Percentiles rank a stretch among this genome's conserved stretches.
Evolutionary conservation across 139 green algal genomes (phyloP).

Genomic region (Tetradesmus obliquus): DNA sequence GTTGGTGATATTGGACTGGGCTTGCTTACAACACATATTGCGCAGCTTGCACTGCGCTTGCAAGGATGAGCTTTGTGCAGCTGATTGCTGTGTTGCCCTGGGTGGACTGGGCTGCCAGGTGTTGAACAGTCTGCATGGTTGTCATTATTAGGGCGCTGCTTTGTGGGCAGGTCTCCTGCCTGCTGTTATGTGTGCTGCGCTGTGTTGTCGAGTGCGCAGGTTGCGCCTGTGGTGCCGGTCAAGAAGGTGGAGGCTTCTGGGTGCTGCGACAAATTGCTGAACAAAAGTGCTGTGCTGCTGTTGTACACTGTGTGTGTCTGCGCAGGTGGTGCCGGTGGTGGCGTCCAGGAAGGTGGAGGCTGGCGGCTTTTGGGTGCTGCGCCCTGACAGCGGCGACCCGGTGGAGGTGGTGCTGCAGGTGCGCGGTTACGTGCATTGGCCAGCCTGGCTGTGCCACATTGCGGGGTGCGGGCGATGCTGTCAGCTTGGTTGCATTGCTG

Average conservation of each 20-base stretch:
- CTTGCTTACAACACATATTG: slow-evolving; percentile 62
- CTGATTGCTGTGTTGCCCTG: slow-evolving; percentile 53
- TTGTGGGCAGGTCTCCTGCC: too few relatives aligned
- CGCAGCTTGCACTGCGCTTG: slow-evolving; percentile 72
- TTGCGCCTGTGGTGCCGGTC: slow-evolving; percentile 73
- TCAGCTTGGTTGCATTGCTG: neutral
- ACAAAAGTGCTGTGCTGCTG: neutral
- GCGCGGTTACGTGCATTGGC: slow-evolving; percentile 14
- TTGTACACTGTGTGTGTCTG: neutral
- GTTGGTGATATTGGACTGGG: too few relatives aligned
- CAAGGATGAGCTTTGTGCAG: slow-evolving; percentile 78
- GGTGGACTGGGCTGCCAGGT: too few relatives aligned
- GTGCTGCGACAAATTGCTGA: too few relatives aligned
- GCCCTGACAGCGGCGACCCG: slow-evolving; percentile 91
- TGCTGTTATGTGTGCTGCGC: too few relatives aligned
- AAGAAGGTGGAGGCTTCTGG: slow-evolving; percentile 52
- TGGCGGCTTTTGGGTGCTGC: slow-evolving; percentile 89
- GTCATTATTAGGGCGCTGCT: too few relatives aligned
- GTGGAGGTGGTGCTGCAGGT: slow-evolving; percentile 74
- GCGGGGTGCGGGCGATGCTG: neutral
- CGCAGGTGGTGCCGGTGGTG: neutral
- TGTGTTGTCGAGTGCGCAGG: too few relatives aligned
- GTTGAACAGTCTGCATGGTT: too few relatives aligned
- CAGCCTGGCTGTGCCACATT: slow-evolving; percentile 49
- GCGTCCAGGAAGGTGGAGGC: slow-evolving; percentile 48